Evolutionary conservation across 2,329 filamentous ascomycete species (phyloP), one percentile per base, ranked within the genome.

Genomic region (Periconia macrospinosa): DNA sequence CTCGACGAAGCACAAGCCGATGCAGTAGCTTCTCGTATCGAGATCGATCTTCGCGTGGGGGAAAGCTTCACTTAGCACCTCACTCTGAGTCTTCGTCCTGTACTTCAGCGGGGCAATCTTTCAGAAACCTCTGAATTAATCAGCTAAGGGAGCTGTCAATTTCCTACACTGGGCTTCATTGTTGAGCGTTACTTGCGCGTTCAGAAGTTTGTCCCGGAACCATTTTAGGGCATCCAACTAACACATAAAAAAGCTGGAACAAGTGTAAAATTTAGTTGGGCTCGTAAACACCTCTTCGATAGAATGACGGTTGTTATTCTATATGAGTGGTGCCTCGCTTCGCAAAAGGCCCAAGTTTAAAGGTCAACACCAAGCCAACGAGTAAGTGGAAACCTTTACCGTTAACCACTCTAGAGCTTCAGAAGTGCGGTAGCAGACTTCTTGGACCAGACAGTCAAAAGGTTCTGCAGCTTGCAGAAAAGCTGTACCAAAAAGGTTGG

Each of bases 91-190:
- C 79, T 97, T 18, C 84, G 88, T 57, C 74, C 81, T 0, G 77
- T 96, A 7, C 85, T 47, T 6, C 51, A 84, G 1, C 80, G 82
- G 1, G 74, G 94, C 58, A 78, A 82, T 50, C 41, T 44, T 6
- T 50, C 41, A 45, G 77, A 85, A 45, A 78, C 85, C 1, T 77
- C 84, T 52, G 58, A 60, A 30, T 78, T 87, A 1, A 81, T 95
- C 35, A 94, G 90, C 70, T 95, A 95, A 68, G 91, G 89, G 87
- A 95, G 91, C 13, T 97, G 92, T 60, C 92, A 97, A 71, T 97
- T 97, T 67, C 93, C 92, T 2, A 96, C 92, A 0, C 81, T 97
- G 8, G 92, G 93, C 0, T 97, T 97, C 62, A 91, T 97, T 1
- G 93, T 97, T 11, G 92, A 97, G 73, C 85, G 92, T 43, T 97